phyloP scores from a whole-genome alignment of 148 eudicot genomes.

The Euryodendron excelsum region DNA sequence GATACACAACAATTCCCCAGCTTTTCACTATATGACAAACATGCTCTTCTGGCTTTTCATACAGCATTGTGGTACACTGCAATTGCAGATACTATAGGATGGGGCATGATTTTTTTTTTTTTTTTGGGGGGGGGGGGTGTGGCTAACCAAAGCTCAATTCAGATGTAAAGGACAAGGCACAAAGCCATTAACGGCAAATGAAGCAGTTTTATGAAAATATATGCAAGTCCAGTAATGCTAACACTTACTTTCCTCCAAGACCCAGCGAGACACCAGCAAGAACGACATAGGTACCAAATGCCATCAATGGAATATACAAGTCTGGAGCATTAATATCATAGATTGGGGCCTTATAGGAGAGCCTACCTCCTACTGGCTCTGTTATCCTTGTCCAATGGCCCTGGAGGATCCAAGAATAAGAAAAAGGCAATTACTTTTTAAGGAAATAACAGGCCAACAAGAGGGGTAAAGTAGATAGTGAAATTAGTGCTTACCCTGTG shows the following conservation, averaged over 20 bases:
- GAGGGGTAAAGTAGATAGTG: not conserved
- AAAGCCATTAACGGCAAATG: not conserved
- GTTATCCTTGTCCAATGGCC: conserved; percentile 99
- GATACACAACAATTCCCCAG: too few species aligned
- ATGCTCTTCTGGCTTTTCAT: not conserved
- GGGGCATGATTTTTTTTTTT: not conserved
- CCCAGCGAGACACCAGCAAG: conserved; percentile 84
- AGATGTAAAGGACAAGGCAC: not conserved
- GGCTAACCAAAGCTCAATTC: not conserved
- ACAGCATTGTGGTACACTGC: not conserved
- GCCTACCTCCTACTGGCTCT: conserved; percentile 95
- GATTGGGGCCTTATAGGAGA: conserved; percentile 92
- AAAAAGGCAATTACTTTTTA: not conserved
- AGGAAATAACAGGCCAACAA: not conserved
- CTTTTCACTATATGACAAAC: not conserved
- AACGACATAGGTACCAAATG: conserved; percentile 86
- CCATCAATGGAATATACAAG: conserved; percentile 89
- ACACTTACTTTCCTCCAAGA: conserved; percentile 80
- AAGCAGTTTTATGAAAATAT: not conserved
- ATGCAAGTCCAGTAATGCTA: not conserved
- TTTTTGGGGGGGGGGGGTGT: not conserved
- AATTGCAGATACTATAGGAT: not conserved
- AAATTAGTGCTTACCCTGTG: conserved; percentile 67
- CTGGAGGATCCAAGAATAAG: conserved; percentile 23
- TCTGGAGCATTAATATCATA: conserved; percentile 95